Base-by-base conservation (phyloP, 169 alveolate species). In the Eimeria zaria region DNA sequence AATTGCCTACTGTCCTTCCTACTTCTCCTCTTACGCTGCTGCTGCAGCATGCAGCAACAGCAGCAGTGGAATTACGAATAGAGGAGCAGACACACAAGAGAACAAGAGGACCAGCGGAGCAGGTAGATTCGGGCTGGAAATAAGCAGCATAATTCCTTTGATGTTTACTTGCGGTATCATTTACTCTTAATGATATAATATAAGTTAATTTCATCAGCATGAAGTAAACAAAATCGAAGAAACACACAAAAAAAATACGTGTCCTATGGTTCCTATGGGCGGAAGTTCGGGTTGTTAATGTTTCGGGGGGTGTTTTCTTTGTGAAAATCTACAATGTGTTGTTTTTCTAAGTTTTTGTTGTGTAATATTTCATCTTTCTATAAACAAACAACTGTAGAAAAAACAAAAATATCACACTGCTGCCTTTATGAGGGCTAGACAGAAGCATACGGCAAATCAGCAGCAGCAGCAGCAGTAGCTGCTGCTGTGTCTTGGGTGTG, bases 381-480 rank as follows among this genome's bases (percentile, higher is more conserved):
- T 8, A 62, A 62, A 24, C 14, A 24, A 24, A 62, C 14, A 24
- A n/a, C 0, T 27, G 7, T 24, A n/a, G n/a, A 62, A 62, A 62
- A 22, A n/a, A 62, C 39, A 39, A 62, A 22, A 9, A 24, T 24
- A 62, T 8, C 73, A 62, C 2, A 55, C 27, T 62, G 39, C 73
- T 62, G 39, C 73, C 73, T 27, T 62, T 39, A 62, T 39, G 39
- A 62, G 73, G 73, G 73, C 73, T 58, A 62, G 73, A n/a, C 73
- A 62, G 73, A 62, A 62, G 73, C 55, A 48, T 6, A n/a, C 83
- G 36, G 27, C 83, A 30, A n/a, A 73, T 51, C 83, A 33, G 83
- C 83, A 9, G 83, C 83, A 33, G 83, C n/a, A 73, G 83, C 55
- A 36, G 83, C 83, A 30, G 83, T 20, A 30, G 83, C 83, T 39